Percentiles rank a stretch among this genome's conserved stretches.
Evolutionary conservation across 2,329 filamentous ascomycete species (phyloP).

Genomic region (Neopestalotiopsis sp.): DNA sequence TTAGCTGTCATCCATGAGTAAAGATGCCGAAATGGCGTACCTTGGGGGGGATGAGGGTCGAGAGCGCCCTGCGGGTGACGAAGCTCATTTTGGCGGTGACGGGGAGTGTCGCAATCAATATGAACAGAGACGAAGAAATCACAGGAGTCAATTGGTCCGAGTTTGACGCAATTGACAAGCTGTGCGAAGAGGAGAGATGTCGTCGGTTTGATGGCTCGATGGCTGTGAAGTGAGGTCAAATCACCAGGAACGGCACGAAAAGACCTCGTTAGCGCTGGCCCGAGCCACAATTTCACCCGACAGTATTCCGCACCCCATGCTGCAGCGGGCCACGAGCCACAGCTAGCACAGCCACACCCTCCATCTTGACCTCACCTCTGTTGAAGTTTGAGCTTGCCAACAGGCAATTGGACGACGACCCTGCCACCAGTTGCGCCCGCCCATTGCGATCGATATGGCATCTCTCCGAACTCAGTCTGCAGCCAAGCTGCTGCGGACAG

Average conservation of each 20-base stretch:
- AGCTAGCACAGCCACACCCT: neutral
- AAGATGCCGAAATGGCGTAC: conserved; percentile 48
- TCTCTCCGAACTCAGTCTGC: conserved; percentile 65
- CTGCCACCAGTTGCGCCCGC: conserved; percentile 10
- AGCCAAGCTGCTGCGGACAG: conserved; percentile 52
- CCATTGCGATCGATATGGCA: conserved; percentile 55
- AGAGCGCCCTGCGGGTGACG: conserved; percentile 88
- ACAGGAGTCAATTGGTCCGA: conserved; percentile 42
- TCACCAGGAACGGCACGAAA: conserved; percentile 42
- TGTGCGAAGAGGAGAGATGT: conserved; percentile 22
- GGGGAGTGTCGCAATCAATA: conserved; percentile 25
- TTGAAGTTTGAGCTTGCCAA: neutral
- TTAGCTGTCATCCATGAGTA: neutral
- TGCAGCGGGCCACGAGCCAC: neutral
- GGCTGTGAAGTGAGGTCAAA: conserved; percentile 17
- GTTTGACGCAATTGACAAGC: conserved; percentile 34
- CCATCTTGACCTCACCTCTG: conserved; percentile 9
- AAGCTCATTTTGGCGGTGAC: conserved; percentile 81
- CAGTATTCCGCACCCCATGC: neutral
- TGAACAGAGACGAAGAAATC: conserved; percentile 31
- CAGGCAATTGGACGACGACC: conserved; percentile 13
- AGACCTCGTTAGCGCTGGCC: conserved; percentile 51
- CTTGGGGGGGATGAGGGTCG: conserved; percentile 99
- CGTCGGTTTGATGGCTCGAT: conserved; percentile 10
- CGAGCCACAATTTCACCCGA: neutral